These are phyloP conservation scores for Claviceps pazoutovae DNA, from an alignment of 2,329 filamentous ascomycete genomes.

Conservation along the genomic window DNA sequence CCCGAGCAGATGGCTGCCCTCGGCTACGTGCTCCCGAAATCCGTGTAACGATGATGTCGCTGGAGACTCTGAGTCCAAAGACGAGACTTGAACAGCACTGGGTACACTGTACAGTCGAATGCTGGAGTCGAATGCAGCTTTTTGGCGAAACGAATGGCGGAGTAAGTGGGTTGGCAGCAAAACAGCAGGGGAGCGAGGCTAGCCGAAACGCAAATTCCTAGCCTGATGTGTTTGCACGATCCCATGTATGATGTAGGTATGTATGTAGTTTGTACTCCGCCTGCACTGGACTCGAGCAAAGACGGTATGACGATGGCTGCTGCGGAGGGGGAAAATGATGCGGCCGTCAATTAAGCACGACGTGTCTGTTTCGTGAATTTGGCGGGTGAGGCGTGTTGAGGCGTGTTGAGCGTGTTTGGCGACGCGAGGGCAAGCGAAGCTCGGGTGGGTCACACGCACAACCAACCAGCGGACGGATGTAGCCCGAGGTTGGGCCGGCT, in stretches of 20 bases:
- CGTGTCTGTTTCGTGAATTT: conserved; percentile 31
- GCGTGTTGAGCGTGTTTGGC: conserved; percentile 12
- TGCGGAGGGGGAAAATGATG: conserved; percentile 10
- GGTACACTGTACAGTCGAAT: neutral
- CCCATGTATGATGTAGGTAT: too few species aligned
- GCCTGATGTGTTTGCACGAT: too few species aligned
- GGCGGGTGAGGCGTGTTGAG: conserved; percentile 15
- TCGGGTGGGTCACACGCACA: neutral
- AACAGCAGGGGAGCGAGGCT: too few species aligned
- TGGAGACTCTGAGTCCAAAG: neutral
- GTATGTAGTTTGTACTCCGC: neutral
- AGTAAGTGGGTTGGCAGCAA: conserved; percentile 1
- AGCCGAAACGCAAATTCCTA: too few species aligned
- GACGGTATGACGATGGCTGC: conserved; percentile 1
- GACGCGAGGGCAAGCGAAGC: conserved; percentile 1
- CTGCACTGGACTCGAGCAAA: neutral
- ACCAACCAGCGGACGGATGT: too few species aligned
- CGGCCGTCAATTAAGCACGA: conserved; percentile 20
- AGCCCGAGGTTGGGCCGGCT: too few species aligned
- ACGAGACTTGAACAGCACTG: neutral
- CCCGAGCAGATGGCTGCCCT: neutral
- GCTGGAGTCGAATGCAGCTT: neutral
- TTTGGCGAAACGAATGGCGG: conserved; percentile 7
- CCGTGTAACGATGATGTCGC: too few species aligned
- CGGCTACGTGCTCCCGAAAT: too few species aligned